Conservation (phyloP, 2,329 filamentous ascomycete genomes). For the Fusarium graminum region DNA sequence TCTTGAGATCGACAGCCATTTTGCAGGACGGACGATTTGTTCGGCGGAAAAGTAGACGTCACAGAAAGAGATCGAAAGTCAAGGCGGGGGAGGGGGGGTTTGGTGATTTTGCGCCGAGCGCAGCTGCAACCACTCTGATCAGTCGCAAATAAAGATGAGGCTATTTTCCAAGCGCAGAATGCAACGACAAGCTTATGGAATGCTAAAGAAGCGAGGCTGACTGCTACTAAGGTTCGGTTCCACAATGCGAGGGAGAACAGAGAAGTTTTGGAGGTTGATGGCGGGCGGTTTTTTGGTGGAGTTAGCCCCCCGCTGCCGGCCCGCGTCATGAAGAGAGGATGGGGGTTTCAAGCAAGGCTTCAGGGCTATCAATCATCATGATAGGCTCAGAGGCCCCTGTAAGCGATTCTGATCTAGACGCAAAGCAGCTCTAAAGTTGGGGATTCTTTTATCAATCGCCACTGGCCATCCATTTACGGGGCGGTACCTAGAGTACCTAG, state of each 20-base stretch:
- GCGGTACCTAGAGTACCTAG: too few species aligned
- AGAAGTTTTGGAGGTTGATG: slow-evolving; percentile 46
- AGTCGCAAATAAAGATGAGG: slow-evolving; percentile 28
- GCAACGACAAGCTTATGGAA: slow-evolving; percentile 22
- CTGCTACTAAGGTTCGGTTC: slow-evolving; percentile 38
- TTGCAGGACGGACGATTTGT: slow-evolving; percentile 55
- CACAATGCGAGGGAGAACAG: slow-evolving; percentile 41
- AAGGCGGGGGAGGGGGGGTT: slow-evolving; percentile 36
- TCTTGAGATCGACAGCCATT: slow-evolving; percentile 87
- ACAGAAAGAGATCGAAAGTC: slow-evolving; percentile 18
- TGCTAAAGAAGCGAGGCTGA: slow-evolving; percentile 25
- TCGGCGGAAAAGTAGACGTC: slow-evolving; percentile 8
- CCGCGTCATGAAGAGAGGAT: slow-evolving; percentile 38
- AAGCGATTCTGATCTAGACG: slow-evolving; percentile 23
- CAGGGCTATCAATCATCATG: slow-evolving; percentile 32
- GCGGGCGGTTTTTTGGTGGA: slow-evolving; percentile 44
- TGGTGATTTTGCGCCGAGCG: slow-evolving; percentile 45
- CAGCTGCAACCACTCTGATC: slow-evolving; percentile 20
- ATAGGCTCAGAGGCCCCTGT: slow-evolving; percentile 34
- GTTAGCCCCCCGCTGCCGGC: slow-evolving; percentile 45
- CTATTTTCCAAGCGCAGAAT: slow-evolving; percentile 3
- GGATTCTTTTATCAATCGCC: slow-evolving; percentile 44
- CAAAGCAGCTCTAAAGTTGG: slow-evolving; percentile 40
- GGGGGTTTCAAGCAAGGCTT: slow-evolving; percentile 29
- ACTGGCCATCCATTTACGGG: slow-evolving; percentile 15